These are phyloP conservation scores for Lipomyces chichibuensis DNA, from an alignment of 805 yeast species.

Conservation along the genomic window DNA sequence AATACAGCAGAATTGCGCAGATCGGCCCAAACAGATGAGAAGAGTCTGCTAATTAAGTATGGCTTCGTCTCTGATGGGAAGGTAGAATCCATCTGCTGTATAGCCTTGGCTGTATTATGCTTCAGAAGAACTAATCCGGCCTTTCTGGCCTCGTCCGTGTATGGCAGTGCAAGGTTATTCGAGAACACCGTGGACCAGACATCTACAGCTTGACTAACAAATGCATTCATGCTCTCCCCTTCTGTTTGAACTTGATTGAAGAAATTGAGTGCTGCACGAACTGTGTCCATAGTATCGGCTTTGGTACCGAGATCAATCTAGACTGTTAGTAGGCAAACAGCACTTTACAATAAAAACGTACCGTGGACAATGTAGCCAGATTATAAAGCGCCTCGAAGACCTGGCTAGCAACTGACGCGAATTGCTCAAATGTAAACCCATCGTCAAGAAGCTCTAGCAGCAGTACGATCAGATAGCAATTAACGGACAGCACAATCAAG, in stretches of 20 bases:
- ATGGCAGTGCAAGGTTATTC: conserved; percentile 3
- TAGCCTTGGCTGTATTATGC: conserved; percentile 28
- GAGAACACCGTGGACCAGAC: conserved; percentile 27
- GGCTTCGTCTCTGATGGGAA: conserved; percentile 25
- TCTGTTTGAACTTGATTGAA: conserved; percentile 31
- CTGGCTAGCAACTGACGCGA: conserved; percentile 57
- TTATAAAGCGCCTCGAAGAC: conserved; percentile 26
- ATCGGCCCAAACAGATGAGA: conserved; percentile 32
- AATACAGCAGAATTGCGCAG: conserved; percentile 1
- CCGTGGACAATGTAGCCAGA: conserved; percentile 12
- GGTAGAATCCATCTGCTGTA: conserved; percentile 27
- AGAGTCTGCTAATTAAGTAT: conserved; percentile 9
- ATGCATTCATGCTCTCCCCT: conserved; percentile 11
- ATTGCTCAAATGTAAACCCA: conserved; percentile 80
- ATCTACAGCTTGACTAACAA: conserved; percentile 20
- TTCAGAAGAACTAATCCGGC: conserved; percentile 17
- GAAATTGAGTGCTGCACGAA: conserved; percentile 28
- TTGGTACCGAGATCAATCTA: conserved; percentile 21
- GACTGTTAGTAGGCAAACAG: not conserved
- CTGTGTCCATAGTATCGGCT: conserved; percentile 31
- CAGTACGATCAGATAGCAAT: not conserved
- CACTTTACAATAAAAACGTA: conserved; percentile 1
- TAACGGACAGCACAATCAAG: not conserved
- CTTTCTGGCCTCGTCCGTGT: not conserved
- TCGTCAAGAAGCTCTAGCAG: conserved; percentile 83